Base-by-base conservation (phyloP, 768 basidiomycete genomes). In the Boletellus ananiceps region DNA sequence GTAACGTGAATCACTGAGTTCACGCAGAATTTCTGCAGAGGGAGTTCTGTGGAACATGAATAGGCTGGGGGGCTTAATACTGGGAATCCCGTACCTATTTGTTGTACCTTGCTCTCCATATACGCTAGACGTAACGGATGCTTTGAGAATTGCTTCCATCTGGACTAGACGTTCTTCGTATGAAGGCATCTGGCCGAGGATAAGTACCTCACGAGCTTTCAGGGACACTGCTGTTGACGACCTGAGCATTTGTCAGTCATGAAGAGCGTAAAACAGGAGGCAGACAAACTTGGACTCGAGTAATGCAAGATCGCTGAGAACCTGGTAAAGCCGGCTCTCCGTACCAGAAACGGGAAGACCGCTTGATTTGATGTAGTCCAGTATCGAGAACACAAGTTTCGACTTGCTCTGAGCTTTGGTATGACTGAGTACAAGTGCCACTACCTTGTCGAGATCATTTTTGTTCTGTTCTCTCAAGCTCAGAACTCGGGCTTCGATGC, bases 201-300 rank as follows among this genome's bases (percentile, higher is more conserved):
- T 98, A 40, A 98, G 79, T 7, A 96, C 96, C 73, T 99, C 96
- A 40, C 96, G 88, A 36, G 96, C 96, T 70, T 95, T 97, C 55
- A 99, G 71, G 3, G 94, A 80, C 32, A 98, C 94, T 47, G 85
- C 76, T 27, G 83, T 89, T n/a, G 94, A 95, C 6, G 92, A 92
- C 62, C 88, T 90, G 57, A 39, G 47, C 25, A 50, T 3, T 5
- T n/a, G 2, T 62, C 18, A 64, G 31, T 29, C 33, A 19, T 36
- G 15, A 0, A 16, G 40, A 25, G 40, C 27, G 46, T 29, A 39
- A 21, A 29, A 41, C 13, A 5, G 15, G 33, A 42, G 2, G 16
- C 16, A 6, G 16, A 73, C 84, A 32, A 61, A 88, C 86, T 93
- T 88, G 41, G 90, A 86, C 70, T 98, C 95, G 32, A 98, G 78